Base-by-base conservation (phyloP, 805 yeast genomes). In the Vanderwaltozyma yarrowii region DNA sequence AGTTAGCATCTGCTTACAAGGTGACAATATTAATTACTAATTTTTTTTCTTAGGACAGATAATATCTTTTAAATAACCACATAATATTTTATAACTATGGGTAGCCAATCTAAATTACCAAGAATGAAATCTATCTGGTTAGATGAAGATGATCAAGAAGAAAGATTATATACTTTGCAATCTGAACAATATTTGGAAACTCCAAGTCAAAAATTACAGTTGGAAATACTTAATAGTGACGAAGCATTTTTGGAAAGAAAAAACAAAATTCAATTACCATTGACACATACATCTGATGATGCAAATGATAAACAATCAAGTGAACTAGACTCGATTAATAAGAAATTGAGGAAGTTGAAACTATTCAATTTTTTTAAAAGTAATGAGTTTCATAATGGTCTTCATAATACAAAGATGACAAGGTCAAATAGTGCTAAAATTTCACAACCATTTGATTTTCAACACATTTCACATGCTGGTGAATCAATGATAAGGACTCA, bases 101-200 rank as follows among this genome's bases (percentile, higher is more conserved):
- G 11, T 11, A 4, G 5, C 9, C 11, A 24, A 8, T 27, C 20
- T 23, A 24, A 35, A 18, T 35, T 56, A 25, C 62, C 60, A 19
- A 59, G 52, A 41, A 64, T 65, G 65, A 62, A 58, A 42, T 64
- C 69, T 25, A 65, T 65, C 36, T 65, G 70, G 70, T 41, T 65
- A 17, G 70, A 64, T 38, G 69, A 65, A 30, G 68, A n/a, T n/a
- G n/a, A 63, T 33, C 44, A 54, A 34, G 60, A 56, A 32, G 58
- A 54, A 27, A 64, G 64, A 41, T 47, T 64, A 23, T 58, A 58
- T 38, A 54, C 59, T 32, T 28, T 54, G 16, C 61, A 54, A 35
- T 56, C 50, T 1, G 59, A 53, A 36, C 54, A 51, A 31, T 40
- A 51, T 26, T 43, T 58, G 52, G 36, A 41, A 21, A 24, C 9